Percentiles rank a stretch among this genome's conserved stretches.
Conservation (phyloP, 148 eudicot species). For the Fallopia convolvulus region DNA sequence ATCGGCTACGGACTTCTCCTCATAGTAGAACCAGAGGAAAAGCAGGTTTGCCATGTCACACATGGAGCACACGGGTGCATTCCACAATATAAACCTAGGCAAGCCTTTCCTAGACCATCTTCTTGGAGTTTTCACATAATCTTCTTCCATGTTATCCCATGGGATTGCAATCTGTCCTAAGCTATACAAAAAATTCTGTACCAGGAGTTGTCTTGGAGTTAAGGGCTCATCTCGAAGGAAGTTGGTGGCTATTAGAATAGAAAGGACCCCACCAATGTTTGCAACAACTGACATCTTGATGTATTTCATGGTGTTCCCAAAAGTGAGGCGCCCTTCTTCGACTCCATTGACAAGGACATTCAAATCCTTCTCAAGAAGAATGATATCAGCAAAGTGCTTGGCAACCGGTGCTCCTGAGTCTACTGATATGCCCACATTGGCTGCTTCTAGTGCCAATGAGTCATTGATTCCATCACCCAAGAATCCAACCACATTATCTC, state of each 20-base stretch:
- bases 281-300: constrained; percentile 44
- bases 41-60: constrained; percentile 26
- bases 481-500: constrained; percentile 40
- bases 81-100: constrained; percentile 36
- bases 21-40: constrained; percentile 36
- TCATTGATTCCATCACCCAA: constrained; percentile 48
- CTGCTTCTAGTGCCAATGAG: constrained; percentile 41
- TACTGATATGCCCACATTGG: constrained; percentile 44
- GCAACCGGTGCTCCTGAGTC: constrained; percentile 43
- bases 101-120: constrained; percentile 36
- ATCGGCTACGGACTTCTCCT: background rate
- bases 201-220: constrained; percentile 35
- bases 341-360: constrained; percentile 47
- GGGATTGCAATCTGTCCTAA: constrained; percentile 43
- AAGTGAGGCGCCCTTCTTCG: constrained; percentile 33
- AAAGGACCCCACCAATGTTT: constrained; percentile 31
- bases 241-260: constrained; percentile 33
- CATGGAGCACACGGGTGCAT: constrained; percentile 36
- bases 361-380: constrained; percentile 42
- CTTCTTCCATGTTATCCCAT: constrained; percentile 47
- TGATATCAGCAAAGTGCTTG: constrained; percentile 40
- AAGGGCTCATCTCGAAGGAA: constrained; percentile 36
- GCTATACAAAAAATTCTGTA: constrained; percentile 40
- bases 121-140: constrained; percentile 33
- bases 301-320: constrained; percentile 41